Evolutionary conservation across 108 stramenopile species (phyloP).

Genomic region (Schizochytrium sp.): DNA sequence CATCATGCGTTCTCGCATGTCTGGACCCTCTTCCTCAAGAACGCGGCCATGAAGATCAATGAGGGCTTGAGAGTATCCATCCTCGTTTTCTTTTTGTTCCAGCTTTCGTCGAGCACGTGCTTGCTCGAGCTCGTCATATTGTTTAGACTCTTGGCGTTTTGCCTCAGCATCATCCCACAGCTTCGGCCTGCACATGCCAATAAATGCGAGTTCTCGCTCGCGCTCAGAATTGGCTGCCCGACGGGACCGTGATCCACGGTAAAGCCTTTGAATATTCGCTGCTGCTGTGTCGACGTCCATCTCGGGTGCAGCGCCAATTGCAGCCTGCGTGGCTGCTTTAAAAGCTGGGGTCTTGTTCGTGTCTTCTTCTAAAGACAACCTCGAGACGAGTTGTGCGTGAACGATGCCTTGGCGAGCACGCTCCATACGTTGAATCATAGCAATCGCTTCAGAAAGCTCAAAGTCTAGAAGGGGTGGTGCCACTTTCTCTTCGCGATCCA

Average conservation of each 20-base stretch:
- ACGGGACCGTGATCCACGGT: constrained; percentile 26
- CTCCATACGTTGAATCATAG: constrained; percentile 78
- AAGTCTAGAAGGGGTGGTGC: constrained; percentile 64
- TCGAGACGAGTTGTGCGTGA: constrained; percentile 69
- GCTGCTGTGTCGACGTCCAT: constrained; percentile 67
- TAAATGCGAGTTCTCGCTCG: constrained; percentile 74
- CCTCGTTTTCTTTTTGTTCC: constrained; percentile 82
- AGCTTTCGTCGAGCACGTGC: constrained; percentile 78
- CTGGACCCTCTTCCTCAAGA: constrained; percentile 82
- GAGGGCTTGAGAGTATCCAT: constrained; percentile 80
- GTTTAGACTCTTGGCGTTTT: constrained; percentile 31
- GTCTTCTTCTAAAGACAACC: constrained; percentile 67
- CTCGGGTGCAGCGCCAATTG: background rate
- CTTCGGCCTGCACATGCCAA: constrained; percentile 79
- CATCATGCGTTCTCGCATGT: constrained; percentile 79
- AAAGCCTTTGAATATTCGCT: constrained; percentile 54
- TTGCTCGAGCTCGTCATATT: constrained; percentile 69
- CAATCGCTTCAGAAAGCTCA: constrained; percentile 72
- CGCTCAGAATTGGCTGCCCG: constrained; percentile 49
- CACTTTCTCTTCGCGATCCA: constrained; percentile 62
- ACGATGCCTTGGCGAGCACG: constrained; percentile 77
- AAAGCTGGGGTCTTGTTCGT: background rate
- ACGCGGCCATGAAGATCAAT: constrained; percentile 81
- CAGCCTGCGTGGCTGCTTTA: background rate
- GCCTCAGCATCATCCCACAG: constrained; percentile 69